Evolutionary conservation across 257 asterid genomes (phyloP), one percentile per base, ranked within the genome.

Genomic region (Solanum gracilifrons): DNA sequence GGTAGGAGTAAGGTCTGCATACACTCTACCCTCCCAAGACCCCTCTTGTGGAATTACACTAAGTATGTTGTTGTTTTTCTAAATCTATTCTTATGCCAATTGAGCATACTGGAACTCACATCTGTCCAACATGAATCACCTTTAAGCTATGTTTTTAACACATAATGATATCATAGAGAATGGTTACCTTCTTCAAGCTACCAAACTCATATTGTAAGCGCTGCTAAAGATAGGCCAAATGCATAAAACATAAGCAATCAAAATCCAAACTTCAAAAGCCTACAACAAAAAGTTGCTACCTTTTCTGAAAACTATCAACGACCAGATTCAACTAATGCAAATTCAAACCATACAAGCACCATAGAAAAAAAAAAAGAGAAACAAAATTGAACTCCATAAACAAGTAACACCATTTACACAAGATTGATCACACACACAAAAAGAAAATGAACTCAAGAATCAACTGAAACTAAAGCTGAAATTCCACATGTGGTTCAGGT

Each of bases 251-350:
- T 35, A 25, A 48, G 31, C 13, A 66, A 66, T 2, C 32, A 9
- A 66, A 41, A 77, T 9, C 84, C 31, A 20, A 7, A 41, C 39
- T 73, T 68, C 76, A 13, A 33, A 41, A 66, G 32, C 36, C n/a
- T 41, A 77, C 9, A 51, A 84, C 23, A 33, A 86, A 58, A 87
- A 75, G 16, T 35, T 25, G 21, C 43, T 48, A 58, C 1, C 51
- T 43, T 86, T 88, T 31, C 39, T 8, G 60, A 73, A 86, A 64
- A 25, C 68, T 35, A 55, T 58, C 60, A 35, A 48, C 62, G 72
- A 76, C 84, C 87, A 82, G 66, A 32, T 68, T 88, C 86, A 82
- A 31, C 62, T 85, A 51, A 35, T 75, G 68, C 4, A 87, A 88
- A 88, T 85, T 51, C 27, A 86, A 83, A 21, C 72, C 27, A 27